These are phyloP conservation scores for Ustilago tritici DNA, from an alignment of 1,284 basidiomycete genomes.

Conservation along the genomic window DNA sequence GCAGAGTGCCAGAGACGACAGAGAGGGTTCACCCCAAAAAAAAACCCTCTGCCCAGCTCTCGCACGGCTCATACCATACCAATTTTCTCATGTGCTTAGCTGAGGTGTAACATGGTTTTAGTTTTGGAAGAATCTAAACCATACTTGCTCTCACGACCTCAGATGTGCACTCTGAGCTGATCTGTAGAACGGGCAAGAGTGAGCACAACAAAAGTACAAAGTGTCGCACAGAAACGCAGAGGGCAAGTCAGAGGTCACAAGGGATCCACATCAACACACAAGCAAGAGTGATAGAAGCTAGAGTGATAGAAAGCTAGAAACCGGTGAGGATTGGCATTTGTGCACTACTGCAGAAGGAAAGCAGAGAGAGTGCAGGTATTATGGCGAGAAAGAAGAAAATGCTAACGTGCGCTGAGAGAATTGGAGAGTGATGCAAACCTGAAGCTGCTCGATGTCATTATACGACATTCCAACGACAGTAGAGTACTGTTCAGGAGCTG, in stretches of 20 bases:
- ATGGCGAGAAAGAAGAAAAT: slow-evolving; percentile 13
- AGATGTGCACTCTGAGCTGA: no score
- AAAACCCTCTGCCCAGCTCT: slow-evolving; percentile 1
- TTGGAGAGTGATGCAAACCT: background rate
- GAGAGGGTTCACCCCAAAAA: background rate
- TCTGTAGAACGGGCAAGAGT: no score
- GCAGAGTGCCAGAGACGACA: background rate
- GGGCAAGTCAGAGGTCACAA: no score
- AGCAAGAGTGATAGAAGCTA: no score
- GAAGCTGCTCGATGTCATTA: background rate
- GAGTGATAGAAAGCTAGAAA: slow-evolving; percentile 4
- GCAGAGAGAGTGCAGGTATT: slow-evolving; percentile 39
- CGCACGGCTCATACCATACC: slow-evolving; percentile 3
- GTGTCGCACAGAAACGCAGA: no score
- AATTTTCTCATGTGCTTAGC: background rate
- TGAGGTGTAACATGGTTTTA: background rate
- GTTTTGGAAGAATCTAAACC: background rate
- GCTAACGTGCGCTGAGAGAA: slow-evolving; percentile 1
- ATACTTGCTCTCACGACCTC: background rate
- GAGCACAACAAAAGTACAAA: no score
- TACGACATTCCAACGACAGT: background rate
- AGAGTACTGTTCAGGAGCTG: background rate
- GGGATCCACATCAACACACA: no score
- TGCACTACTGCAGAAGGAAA: slow-evolving; percentile 1
- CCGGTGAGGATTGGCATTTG: slow-evolving; percentile 28